Base-by-base conservation (phyloP, 2,329 filamentous ascomycete genomes). In the Akanthomyces uredinophilus region DNA sequence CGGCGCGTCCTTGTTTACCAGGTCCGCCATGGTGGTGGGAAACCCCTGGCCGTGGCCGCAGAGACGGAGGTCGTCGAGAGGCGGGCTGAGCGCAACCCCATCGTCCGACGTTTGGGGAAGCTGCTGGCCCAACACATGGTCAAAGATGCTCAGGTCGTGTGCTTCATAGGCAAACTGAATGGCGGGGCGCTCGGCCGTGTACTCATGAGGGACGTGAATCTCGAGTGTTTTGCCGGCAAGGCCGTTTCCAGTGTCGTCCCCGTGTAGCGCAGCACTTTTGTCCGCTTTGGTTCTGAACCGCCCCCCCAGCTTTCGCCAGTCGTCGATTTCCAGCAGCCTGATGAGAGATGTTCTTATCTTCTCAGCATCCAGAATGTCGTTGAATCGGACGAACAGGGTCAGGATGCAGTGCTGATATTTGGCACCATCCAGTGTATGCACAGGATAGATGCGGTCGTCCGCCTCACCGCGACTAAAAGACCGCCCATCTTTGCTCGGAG, bases 1-100 rank as follows among this genome's bases (percentile, higher is more conserved):
- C 1, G 79, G 79, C 29, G 65, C 69, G 65, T 81, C 79, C 39
- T 44, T 35, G 13, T 27, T 14, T 6, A 56, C 27, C 7, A 56
- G n/a, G 29, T 41, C 53, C 20, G 20, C 39, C 18, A 43, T 43
- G 39, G 20, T 29, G n/a, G 16, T 56, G 53, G 53, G 53, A 39
- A 56, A 39, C 14, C 24, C 20, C 7, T n/a, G 32, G 20, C 29
- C 24, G 22, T 16, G 37, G 37, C 37, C 37, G 37, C 37, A 39
- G 37, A 39, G 37, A 39, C 37, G 37, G 16, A 39, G 37, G 37
- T 16, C 37, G 37, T 39, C 5, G 13, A 39, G 37, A 39, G 37
- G 37, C 37, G 37, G 37, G 37, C 37, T 39, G 37, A 39, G 37
- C 14, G 14, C 14, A 16, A 39, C 37, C 2, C 37, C 37, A 16